These are phyloP conservation scores for Batrachochytrium dendrobatidis DNA, from an alignment of 371 early-diverging fungal species.

Conservation along the genomic window DNA sequence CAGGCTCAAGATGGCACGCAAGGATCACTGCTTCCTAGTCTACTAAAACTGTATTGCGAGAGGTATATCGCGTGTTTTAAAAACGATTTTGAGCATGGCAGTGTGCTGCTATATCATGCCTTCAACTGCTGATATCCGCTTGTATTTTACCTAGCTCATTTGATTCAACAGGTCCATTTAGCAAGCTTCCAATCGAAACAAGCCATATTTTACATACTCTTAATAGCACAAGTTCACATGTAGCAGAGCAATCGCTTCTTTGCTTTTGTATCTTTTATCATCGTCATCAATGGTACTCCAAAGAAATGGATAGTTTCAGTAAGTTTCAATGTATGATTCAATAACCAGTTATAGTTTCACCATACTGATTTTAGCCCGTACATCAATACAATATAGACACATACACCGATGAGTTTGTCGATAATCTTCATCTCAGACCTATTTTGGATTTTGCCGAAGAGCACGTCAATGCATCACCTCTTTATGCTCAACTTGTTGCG, in stretches of 20 bases:
- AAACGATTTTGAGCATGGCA: neutral
- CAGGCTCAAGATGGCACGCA: neutral
- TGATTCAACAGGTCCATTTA: neutral
- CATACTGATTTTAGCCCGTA: too few relatives aligned
- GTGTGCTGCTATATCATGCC: neutral
- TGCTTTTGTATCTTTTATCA: neutral
- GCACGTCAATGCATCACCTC: neutral
- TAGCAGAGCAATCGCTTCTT: neutral
- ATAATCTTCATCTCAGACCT: neutral
- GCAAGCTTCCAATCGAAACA: neutral
- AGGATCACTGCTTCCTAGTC: neutral
- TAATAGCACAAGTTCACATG: neutral
- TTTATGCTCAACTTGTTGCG: neutral
- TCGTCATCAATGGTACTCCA: neutral
- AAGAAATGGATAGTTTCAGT: too few relatives aligned
- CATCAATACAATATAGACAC: neutral
- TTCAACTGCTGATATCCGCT: neutral
- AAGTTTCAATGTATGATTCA: too few relatives aligned
- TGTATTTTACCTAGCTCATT: neutral
- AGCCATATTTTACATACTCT: neutral
- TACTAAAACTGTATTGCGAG: neutral
- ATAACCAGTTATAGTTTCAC: too few relatives aligned
- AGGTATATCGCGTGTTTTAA: neutral
- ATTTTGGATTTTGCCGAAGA: neutral
- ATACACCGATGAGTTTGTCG: slow-evolving; percentile 1